These are phyloP conservation scores for Phytopythium boreale DNA, from an alignment of 352 stramenopile genomes.

Conservation along the genomic window DNA sequence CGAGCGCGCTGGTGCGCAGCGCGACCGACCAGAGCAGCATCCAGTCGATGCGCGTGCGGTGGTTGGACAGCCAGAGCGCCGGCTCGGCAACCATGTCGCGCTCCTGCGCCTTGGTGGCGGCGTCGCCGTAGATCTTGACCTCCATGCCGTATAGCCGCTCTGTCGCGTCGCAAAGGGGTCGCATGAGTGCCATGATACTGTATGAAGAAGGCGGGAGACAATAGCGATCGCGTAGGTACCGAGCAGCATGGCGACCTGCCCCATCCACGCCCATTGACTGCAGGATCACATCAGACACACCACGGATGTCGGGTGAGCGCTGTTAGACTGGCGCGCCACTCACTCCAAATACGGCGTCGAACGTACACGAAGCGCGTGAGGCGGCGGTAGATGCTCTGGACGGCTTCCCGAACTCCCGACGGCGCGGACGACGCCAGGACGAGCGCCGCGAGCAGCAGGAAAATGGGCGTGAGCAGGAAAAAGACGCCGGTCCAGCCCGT, in stretches of 20 bases:
- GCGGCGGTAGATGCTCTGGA: conserved; percentile 41
- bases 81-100: conserved; percentile 40
- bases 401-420: background rate
- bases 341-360: background rate
- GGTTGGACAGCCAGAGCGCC: conserved; percentile 74
- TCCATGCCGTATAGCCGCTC: conserved; percentile 64
- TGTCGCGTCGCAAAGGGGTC: too few relatives aligned
- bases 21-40: conserved; percentile 80
- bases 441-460: conserved; percentile 38
- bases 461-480: conserved; percentile 47
- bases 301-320: too few relatives aligned
- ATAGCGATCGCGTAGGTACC: conserved; percentile 18
- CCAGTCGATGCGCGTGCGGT: conserved; percentile 84
- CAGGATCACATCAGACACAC: too few relatives aligned
- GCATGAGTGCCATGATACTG: too few relatives aligned
- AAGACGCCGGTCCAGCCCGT: conserved; percentile 56
- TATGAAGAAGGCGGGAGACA: background rate
- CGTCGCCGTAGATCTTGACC: conserved; percentile 56
- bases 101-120: conserved; percentile 52
- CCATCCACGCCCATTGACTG: conserved; percentile 83
- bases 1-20: conserved; percentile 44
- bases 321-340: too few relatives aligned
- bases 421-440: background rate
- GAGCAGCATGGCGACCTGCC: conserved; percentile 58
- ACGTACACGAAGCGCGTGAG: conserved; percentile 55